These are phyloP conservation scores for Trametes cubensis DNA, from an alignment of 768 basidiomycete genomes.

Conservation along the genomic window DNA sequence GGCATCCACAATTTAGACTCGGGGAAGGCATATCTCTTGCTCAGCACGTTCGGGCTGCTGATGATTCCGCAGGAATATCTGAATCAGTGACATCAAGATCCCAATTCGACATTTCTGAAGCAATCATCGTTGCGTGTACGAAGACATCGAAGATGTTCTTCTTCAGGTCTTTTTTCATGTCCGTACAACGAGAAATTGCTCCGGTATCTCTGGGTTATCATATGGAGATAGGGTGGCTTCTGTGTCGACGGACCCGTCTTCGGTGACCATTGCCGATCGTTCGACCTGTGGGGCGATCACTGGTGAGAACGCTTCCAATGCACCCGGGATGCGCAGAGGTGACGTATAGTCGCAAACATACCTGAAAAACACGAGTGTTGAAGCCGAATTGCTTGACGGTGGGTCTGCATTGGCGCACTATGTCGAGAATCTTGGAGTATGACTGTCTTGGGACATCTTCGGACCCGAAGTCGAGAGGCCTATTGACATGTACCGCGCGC, in stretches of 20 bases:
- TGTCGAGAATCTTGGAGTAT: slow-evolving; percentile 32
- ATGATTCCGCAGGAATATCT: no score
- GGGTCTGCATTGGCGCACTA: slow-evolving; percentile 53
- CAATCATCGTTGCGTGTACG: no score
- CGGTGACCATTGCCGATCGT: slow-evolving; percentile 40
- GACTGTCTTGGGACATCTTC: slow-evolving; percentile 27
- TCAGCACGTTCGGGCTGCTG: no score
- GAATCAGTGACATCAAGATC: no score
- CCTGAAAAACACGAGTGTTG: slow-evolving; percentile 73
- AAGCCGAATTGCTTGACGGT: slow-evolving; percentile 66
- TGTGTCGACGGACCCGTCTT: slow-evolving; percentile 42
- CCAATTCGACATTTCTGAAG: no score
- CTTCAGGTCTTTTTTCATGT: slow-evolving; percentile 34
- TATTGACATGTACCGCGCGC: slow-evolving; percentile 63
- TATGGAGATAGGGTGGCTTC: slow-evolving; percentile 51
- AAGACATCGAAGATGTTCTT: no score
- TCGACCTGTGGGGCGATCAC: slow-evolving; percentile 45
- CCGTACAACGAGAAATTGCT: slow-evolving; percentile 70
- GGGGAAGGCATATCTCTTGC: no score
- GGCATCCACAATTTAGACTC: no score
- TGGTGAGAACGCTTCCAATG: background rate
- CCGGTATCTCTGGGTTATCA: slow-evolving; percentile 69
- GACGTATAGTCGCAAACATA: slow-evolving; percentile 32
- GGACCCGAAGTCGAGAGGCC: slow-evolving; percentile 30
- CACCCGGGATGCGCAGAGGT: no score